phyloP scores from a whole-genome alignment of 805 yeast genomes.

The Kregervanrija delftensis region DNA sequence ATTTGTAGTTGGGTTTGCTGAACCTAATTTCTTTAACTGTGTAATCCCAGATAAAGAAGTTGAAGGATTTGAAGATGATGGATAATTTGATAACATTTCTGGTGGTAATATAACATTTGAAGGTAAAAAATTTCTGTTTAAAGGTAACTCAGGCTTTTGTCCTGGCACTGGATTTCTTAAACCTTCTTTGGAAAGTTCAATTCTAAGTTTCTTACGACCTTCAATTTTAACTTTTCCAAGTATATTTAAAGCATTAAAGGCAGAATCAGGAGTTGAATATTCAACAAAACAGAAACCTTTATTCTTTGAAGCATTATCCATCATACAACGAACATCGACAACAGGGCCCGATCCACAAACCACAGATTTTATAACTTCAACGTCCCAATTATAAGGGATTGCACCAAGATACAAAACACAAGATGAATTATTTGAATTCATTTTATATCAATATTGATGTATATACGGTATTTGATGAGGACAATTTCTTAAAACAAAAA shows the following conservation, averaged over 20 bases:
- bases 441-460: too few species aligned
- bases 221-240: constrained; percentile 39
- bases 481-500: too few species aligned
- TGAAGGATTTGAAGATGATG: too few species aligned
- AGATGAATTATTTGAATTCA: constrained; percentile 14
- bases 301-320: constrained; percentile 50
- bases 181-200: constrained; percentile 59
- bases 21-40: neutral
- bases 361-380: constrained; percentile 51
- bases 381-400: constrained; percentile 69
- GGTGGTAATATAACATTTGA: constrained; percentile 51
- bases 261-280: constrained; percentile 45
- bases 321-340: constrained; percentile 58
- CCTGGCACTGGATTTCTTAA: constrained; percentile 32
- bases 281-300: constrained; percentile 67
- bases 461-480: too few species aligned
- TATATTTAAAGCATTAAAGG: constrained; percentile 39
- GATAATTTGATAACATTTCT: constrained; percentile 27
- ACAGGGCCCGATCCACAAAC: constrained; percentile 70
- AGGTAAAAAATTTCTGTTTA: constrained; percentile 45
- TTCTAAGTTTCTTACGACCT: constrained; percentile 42
- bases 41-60: too few species aligned
- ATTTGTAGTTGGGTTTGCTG: constrained; percentile 4
- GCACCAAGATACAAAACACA: constrained; percentile 53
- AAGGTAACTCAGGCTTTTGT: constrained; percentile 35